Conservation (phyloP, 2,329 filamentous ascomycete species). For the Aspergillus fischeri region DNA sequence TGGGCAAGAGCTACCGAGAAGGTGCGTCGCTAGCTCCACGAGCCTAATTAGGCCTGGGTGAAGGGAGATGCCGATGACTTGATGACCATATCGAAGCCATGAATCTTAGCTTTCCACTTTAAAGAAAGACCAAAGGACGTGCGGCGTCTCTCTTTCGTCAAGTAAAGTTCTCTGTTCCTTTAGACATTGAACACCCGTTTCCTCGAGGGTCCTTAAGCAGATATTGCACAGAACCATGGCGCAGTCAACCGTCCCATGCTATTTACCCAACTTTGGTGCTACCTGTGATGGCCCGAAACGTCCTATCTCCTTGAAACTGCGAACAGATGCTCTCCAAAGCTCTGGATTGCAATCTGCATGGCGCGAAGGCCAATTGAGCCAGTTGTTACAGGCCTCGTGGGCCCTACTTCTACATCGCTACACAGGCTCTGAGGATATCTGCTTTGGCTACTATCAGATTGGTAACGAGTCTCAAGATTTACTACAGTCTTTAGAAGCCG, state of each 20-base stretch:
- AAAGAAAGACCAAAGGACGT: neutral
- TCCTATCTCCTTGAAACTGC: conserved; percentile 33
- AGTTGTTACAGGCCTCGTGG: conserved; percentile 43
- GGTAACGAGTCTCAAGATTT: conserved; percentile 13
- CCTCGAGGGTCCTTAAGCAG: neutral
- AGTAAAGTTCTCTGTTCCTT: neutral
- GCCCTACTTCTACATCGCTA: conserved; percentile 44
- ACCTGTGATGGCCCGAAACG: conserved; percentile 27
- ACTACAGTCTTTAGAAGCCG: conserved; percentile 10
- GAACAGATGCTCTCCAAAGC: conserved; percentile 25
- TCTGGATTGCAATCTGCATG: conserved; percentile 29
- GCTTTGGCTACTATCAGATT: conserved; percentile 42
- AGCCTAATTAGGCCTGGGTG: neutral
- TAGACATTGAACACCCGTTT: neutral
- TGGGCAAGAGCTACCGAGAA: neutral
- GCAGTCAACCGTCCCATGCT: conserved; percentile 28
- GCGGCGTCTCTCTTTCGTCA: neutral
- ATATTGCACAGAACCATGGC: conserved; percentile 19
- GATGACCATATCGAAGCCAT: neutral
- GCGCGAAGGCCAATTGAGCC: conserved; percentile 21
- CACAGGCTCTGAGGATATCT: conserved; percentile 45
- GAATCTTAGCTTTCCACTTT: neutral
- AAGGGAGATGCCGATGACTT: neutral
- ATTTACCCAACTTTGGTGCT: conserved; percentile 33
- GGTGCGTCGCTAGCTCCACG: neutral